Evolutionary conservation across 2,329 filamentous ascomycete species (phyloP).

Genomic region (Harringtonia lauricola): DNA sequence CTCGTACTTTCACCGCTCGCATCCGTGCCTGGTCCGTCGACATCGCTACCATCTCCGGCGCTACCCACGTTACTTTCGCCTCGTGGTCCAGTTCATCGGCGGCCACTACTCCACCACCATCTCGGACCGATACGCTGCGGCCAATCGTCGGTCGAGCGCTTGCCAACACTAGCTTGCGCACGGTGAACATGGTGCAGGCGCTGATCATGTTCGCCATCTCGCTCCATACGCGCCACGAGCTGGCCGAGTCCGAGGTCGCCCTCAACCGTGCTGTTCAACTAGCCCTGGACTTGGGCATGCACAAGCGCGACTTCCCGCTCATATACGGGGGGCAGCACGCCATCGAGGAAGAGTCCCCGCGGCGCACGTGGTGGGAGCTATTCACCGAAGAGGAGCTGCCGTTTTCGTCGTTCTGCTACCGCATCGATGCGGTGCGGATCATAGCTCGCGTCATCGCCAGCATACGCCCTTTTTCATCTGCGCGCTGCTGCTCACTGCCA

Average conservation of each 20-base stretch:
- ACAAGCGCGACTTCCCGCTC: not conserved
- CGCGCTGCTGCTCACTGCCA: conserved; percentile 1
- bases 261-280: not conserved
- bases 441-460: conserved; percentile 39
- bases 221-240: conserved; percentile 2
- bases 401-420: conserved; percentile 51
- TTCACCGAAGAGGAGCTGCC: conserved; percentile 14
- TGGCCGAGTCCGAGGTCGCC: not conserved
- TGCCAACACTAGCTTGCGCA: not conserved
- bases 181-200: conserved; percentile 1
- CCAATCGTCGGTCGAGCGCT: not conserved
- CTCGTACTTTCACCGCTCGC: conserved; percentile 2
- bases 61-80: conserved; percentile 1
- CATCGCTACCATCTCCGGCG: not conserved
- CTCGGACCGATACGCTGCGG: not conserved
- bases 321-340: not conserved
- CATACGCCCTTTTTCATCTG: conserved; percentile 5
- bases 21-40: conserved; percentile 3
- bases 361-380: conserved; percentile 7
- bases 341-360: not conserved
- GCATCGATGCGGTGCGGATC: conserved; percentile 51
- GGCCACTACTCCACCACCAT: conserved; percentile 1
- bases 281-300: conserved; percentile 1
- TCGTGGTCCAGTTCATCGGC: conserved; percentile 6
- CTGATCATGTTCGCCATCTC: not conserved